A percentile compares a stretch with the other conserved stretches of the same genome.
Evolutionary conservation across 768 basidiomycete genomes (phyloP).

Genomic region (Dentipellis sp.): DNA sequence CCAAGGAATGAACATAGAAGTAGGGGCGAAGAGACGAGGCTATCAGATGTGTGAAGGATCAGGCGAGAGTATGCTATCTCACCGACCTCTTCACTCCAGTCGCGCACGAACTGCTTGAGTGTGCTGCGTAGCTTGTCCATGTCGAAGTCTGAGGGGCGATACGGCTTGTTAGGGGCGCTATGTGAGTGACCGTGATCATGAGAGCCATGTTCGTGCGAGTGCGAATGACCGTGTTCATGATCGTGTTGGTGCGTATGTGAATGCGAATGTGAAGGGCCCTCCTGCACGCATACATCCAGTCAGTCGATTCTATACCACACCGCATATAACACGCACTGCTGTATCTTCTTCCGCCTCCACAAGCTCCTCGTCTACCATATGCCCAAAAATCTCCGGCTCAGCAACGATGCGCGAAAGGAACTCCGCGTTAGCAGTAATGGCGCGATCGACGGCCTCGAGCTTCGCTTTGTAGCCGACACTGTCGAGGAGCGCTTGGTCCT

Average conservation of each 20-base stretch:
- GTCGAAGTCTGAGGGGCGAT: slow-evolving; percentile 58
- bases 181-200: slow-evolving; percentile 7
- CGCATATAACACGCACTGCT: no score
- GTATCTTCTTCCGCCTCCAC: slow-evolving; percentile 17
- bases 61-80: no score
- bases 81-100: slow-evolving; percentile 75
- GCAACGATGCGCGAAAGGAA: slow-evolving; percentile 70
- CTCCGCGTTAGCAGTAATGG: slow-evolving; percentile 71
- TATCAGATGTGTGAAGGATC: no score
- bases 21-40: neutral
- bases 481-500: slow-evolving; percentile 62
- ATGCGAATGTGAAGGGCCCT: slow-evolving; percentile 20
- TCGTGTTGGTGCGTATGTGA: slow-evolving; percentile 27
- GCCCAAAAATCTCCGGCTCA: slow-evolving; percentile 75
- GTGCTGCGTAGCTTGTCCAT: slow-evolving; percentile 92
- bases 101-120: slow-evolving; percentile 85
- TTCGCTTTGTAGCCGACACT: slow-evolving; percentile 69
- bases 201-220: slow-evolving; percentile 11
- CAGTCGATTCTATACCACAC: neutral
- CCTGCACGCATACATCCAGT: slow-evolving; percentile 8
- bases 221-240: slow-evolving; percentile 17
- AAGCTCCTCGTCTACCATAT: slow-evolving; percentile 27
- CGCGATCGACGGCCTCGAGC: slow-evolving; percentile 69
- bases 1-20: neutral
- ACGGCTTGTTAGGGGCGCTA: slow-evolving; percentile 19